Percentiles rank a stretch among this genome's conserved stretches.
Conservation (phyloP, 1,139 yeast genomes). For the Candida sanyaensis region DNA sequence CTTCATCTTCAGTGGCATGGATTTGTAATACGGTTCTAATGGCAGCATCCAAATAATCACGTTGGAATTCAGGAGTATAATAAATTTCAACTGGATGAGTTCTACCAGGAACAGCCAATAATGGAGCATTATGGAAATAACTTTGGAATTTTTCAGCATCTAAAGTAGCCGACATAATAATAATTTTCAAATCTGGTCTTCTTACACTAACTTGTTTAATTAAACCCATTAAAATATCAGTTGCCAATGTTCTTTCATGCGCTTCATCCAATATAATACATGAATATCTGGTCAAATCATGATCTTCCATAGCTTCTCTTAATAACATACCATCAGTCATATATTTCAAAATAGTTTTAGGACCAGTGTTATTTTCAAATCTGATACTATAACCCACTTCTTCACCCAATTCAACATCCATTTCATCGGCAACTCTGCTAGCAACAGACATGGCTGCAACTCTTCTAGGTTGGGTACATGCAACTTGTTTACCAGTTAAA, state of each 20-base stretch:
- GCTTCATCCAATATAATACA: slow-evolving; percentile 97
- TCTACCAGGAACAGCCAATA: slow-evolving; percentile 96
- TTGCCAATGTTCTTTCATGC: slow-evolving; percentile 94
- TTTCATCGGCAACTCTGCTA: slow-evolving; percentile 92
- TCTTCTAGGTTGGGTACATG: slow-evolving; percentile 97
- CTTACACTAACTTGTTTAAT: slow-evolving; percentile 77
- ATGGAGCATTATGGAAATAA: slow-evolving; percentile 89
- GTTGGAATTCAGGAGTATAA: slow-evolving; percentile 94
- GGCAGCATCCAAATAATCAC: slow-evolving; percentile 93
- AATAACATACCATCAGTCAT: slow-evolving; percentile 99
- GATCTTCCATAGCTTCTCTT: slow-evolving; percentile 98
- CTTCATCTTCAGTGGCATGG: slow-evolving; percentile 94
- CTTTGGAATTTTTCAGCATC: slow-evolving; percentile 95
- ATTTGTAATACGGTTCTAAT: slow-evolving; percentile 93
- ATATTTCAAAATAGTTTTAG: slow-evolving; percentile 82
- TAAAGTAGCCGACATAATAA: slow-evolving; percentile 96
- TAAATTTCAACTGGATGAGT: slow-evolving; percentile 97
- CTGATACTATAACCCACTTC: slow-evolving; percentile 94
- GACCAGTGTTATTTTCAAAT: slow-evolving; percentile 85
- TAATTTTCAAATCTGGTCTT: slow-evolving; percentile 86
- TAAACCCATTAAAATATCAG: slow-evolving; percentile 96
- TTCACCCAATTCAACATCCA: slow-evolving; percentile 88
- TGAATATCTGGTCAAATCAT: slow-evolving; percentile 73
- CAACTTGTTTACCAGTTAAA: slow-evolving; percentile 74
- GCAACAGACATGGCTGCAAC: slow-evolving; percentile 99